These are phyloP conservation scores for Yamadazyma conglobata DNA, from an alignment of 1,139 yeast species.

Conservation along the genomic window DNA sequence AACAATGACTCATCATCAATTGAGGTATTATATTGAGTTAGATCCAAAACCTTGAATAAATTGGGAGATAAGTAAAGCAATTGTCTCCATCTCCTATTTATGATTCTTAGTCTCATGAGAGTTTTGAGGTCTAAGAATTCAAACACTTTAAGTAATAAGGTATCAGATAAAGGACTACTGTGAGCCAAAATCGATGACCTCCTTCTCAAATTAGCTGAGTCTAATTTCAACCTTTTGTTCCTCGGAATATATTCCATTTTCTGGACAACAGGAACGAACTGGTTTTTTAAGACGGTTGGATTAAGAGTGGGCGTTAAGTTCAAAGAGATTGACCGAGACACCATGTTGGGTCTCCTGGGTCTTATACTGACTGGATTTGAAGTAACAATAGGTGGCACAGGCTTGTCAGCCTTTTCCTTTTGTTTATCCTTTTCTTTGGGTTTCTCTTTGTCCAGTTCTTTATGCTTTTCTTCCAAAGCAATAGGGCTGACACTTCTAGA, in stretches of 20 bases:
- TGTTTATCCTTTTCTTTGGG: conserved; percentile 1
- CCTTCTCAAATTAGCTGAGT: conserved; percentile 37
- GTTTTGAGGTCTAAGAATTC: conserved; percentile 51
- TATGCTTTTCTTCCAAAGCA: conserved; percentile 9
- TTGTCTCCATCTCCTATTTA: conserved; percentile 67
- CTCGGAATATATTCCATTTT: conserved; percentile 45
- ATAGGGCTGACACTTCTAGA: conserved; percentile 18
- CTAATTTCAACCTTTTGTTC: conserved; percentile 48
- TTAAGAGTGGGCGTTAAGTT: conserved; percentile 11
- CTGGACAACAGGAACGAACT: conserved; percentile 18
- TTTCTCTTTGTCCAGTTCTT: conserved; percentile 3
- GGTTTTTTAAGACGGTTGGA: conserved; percentile 7
- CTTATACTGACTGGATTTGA: conserved; percentile 7
- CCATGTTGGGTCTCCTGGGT: conserved; percentile 8
- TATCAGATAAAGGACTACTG: conserved; percentile 57
- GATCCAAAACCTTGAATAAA: conserved; percentile 48
- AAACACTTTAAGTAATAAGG: conserved; percentile 50
- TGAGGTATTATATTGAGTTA: conserved; percentile 57
- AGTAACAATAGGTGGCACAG: no score
- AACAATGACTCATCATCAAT: conserved; percentile 56
- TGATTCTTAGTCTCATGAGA: conserved; percentile 53
- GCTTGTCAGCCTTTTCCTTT: neutral
- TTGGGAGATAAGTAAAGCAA: conserved; percentile 54
- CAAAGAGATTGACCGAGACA: conserved; percentile 10
- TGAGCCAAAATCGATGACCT: conserved; percentile 53